Base-by-base conservation (phyloP, 164 flowering plant genomes). In the Houttuynia cordata region DNA sequence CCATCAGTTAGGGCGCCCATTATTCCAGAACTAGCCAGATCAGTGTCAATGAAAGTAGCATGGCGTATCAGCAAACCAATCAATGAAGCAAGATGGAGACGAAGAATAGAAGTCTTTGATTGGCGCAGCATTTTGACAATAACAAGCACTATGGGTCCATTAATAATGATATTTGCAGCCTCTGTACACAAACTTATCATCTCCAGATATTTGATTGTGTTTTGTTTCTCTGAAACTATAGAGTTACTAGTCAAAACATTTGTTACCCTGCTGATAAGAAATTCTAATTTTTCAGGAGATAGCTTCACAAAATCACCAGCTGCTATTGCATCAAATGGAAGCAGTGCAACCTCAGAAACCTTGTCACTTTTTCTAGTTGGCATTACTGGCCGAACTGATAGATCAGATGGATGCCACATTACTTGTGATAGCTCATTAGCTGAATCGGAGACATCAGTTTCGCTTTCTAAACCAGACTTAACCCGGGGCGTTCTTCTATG, bases 321-420 rank as follows among this genome's bases (percentile, higher is more conserved):
- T 56, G 83, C 71, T 42, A 76, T 37, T 22, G 85, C 83, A 71
- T 81, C 90, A 71, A 91, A 91, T n/a, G 96, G 86, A 69, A 78
- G 71, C 24, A 84, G 85, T 62, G 77, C 52, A 12, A 73, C 69
- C 22, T 88, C 96, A 59, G 78, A 73, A 30, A 69, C 49, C 77
- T 85, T 91, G 53, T 87, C 93, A 61, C 86, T 79, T 77, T 87
- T 94, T 73, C 82, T 85, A 73, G 87, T 81, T 55, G 96, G 97
- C 99, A 94, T 91, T 22, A 94, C 97, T 63, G 99, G 99, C 70
- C 93, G 78, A 39, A 91, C 96, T 24, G 96, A 80, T 64, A 88
- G 91, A 78, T 94, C 99, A 63, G 97, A 88, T 59, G 82, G 76
- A 76, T 94, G 97, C 97, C 99, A 94, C 61, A 83, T 71, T 62